Evolutionary conservation across 2,329 filamentous ascomycete genomes (phyloP), one percentile per base, ranked within the genome.

Genomic region (Ceratocystis cacaofunesta): DNA sequence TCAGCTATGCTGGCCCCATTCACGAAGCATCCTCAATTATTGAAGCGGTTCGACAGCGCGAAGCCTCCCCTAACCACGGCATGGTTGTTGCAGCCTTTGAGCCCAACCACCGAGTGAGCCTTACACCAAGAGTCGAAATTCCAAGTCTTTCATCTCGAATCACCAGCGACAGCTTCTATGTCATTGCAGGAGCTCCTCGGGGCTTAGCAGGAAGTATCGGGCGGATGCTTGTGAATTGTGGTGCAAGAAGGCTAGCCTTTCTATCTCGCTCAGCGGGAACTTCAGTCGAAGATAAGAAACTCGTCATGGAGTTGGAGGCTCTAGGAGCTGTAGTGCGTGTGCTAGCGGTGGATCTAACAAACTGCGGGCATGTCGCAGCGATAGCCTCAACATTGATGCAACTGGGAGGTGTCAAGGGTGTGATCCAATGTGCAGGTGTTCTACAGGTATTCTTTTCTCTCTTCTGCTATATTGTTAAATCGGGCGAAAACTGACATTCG

Each of bases 121-220:
- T 69, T n/a, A 69, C 43, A 46, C 48, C 1, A 67, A 55, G 70
- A 41, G 73, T 69, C 22, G 60, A 62, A 41, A 48, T 62, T 70
- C 1, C 71, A 77, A 5, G 52, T 66, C 1, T 72, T 75, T 2
- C 69, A 67, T 4, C 70, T 79, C 17, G 19, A 25, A 17, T 63
- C 12, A 30, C 22, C 2, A 64, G 69, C 1, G 71, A 76, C 5
- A 75, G 73, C 0, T 79, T 80, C 0, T 86, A 85, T 65, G 70
- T 85, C 1, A 72, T 86, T 2, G 76, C 78, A 3, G 84, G 84
- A 17, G 82, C 82, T 0, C 75, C 84, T 0, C 82, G 82, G 17
- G 83, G 83, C 10, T 74, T 86, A 0, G 83, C 83, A 0, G 75
- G 77, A 43, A 79, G 77, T 68, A 78, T 85, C 46, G 78, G 81